Percentiles rank a stretch among this genome's conserved stretches.
These are phyloP conservation scores for Galerina marginata DNA, from an alignment of 768 basidiomycete species.

Conservation along the genomic window DNA sequence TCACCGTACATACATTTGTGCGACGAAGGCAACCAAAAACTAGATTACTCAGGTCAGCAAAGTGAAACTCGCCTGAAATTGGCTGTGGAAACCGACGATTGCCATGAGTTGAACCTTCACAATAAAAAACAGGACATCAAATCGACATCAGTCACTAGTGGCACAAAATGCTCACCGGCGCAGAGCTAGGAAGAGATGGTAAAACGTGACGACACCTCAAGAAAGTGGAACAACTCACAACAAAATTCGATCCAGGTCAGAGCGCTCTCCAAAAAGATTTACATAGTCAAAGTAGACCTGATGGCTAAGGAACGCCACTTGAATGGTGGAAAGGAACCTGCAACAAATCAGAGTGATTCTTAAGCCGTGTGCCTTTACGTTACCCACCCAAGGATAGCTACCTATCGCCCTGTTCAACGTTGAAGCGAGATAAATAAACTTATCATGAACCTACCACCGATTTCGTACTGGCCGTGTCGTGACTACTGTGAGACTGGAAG, in stretches of 20 bases:
- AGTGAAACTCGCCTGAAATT: background rate
- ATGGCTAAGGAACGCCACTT: slow-evolving; percentile 10
- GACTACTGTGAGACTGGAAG: slow-evolving; percentile 10
- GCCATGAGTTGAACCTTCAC: slow-evolving; percentile 1
- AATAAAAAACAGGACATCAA: background rate
- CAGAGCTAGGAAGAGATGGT: background rate
- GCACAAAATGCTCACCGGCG: background rate
- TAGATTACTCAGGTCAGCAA: background rate
- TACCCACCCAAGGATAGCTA: background rate
- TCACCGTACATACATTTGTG: background rate
- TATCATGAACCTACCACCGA: background rate
- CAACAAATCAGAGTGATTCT: background rate
- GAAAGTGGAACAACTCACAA: background rate
- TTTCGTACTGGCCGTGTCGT: slow-evolving; percentile 7
- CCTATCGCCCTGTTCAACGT: background rate
- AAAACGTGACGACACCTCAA: background rate
- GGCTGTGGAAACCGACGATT: background rate
- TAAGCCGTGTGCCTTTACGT: background rate
- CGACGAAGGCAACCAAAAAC: slow-evolving; percentile 5
- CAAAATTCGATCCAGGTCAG: slow-evolving; percentile 4
- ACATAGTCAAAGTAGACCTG: slow-evolving; percentile 19
- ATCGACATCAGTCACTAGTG: background rate
- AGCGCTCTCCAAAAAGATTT: background rate
- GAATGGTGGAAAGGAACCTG: background rate
- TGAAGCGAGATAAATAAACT: background rate